These are phyloP conservation scores for Phytophthora cactorum DNA, from an alignment of 352 stramenopile genomes.

Conservation along the genomic window DNA sequence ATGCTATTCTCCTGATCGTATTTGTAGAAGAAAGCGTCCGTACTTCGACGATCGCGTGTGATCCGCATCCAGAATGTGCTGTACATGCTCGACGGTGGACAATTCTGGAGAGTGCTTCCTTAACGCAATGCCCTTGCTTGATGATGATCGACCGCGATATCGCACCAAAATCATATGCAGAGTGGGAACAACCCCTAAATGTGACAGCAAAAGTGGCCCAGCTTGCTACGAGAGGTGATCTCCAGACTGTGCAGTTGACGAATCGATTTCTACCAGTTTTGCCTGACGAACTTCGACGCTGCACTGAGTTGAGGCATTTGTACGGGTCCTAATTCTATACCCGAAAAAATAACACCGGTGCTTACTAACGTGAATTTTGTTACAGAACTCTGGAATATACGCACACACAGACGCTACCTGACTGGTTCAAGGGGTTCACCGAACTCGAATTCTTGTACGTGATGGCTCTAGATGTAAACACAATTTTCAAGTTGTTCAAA, in stretches of 20 bases:
- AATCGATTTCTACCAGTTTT: constrained; percentile 42
- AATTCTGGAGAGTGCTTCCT: constrained; percentile 6
- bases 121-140: constrained; percentile 48
- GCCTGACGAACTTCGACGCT: constrained; percentile 36
- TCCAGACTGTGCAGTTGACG: constrained; percentile 44
- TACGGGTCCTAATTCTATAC: constrained; percentile 14
- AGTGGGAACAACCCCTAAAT: constrained; percentile 41
- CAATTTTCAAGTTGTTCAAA: not conserved
- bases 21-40: constrained; percentile 32
- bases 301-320: constrained; percentile 39
- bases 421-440: constrained; percentile 40
- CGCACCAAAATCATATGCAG: constrained; percentile 24
- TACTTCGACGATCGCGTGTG: constrained; percentile 26
- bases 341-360: too few species aligned
- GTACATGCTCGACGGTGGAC: constrained; percentile 40
- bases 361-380: constrained; percentile 3
- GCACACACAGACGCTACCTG: constrained; percentile 39
- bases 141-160: constrained; percentile 42
- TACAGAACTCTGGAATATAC: constrained; percentile 51
- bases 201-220: constrained; percentile 39
- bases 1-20: constrained; percentile 16
- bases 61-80: constrained; percentile 32
- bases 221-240: constrained; percentile 30
- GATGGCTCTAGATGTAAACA: not conserved
- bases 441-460: constrained; percentile 49